These are phyloP conservation scores for Trypanosomatidae sp. DNA, from an alignment of 208 protist genomes.

Conservation along the genomic window DNA sequence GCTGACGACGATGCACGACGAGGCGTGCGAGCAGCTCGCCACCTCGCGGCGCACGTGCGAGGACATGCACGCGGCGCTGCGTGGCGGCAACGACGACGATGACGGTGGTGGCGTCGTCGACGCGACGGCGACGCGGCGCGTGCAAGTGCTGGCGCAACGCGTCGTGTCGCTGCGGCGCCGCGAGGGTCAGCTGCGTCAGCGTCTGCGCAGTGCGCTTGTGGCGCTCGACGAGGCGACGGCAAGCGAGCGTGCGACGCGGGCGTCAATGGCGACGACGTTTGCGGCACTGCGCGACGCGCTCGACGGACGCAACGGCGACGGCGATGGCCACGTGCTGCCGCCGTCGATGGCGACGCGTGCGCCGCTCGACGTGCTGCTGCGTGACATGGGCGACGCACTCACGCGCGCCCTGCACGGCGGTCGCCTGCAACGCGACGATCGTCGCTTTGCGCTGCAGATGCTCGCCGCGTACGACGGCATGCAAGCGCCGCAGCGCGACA, in stretches of 20 bases:
- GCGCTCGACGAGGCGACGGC: slow-evolving; percentile 28
- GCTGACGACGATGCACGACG: slow-evolving; percentile 9
- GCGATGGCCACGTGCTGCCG: slow-evolving; percentile 62
- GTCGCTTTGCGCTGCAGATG: slow-evolving; percentile 49
- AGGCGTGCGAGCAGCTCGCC: slow-evolving; percentile 27
- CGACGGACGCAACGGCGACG: slow-evolving; percentile 24
- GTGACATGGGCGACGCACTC: too few species aligned
- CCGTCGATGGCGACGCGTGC: slow-evolving; percentile 47
- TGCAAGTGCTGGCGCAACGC: slow-evolving; percentile 60
- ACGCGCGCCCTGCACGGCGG: slow-evolving; percentile 28
- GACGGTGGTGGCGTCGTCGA: slow-evolving; percentile 31
- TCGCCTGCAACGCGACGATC: slow-evolving; percentile 66
- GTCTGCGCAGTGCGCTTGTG: slow-evolving; percentile 44
- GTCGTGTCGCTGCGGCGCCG: slow-evolving; percentile 70
- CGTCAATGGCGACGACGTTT: slow-evolving; percentile 40
- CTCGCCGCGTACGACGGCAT: slow-evolving; percentile 40
- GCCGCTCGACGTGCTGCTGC: slow-evolving; percentile 38
- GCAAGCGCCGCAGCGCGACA: slow-evolving; percentile 28
- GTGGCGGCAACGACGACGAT: too few species aligned
- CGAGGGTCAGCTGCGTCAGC: slow-evolving; percentile 61
- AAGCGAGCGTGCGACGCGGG: slow-evolving; percentile 18
- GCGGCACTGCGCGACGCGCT: slow-evolving; percentile 50
- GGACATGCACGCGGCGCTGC: slow-evolving; percentile 36
- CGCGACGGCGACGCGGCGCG: slow-evolving; percentile 16
- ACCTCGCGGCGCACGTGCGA: slow-evolving; percentile 35